phyloP scores from a whole-genome alignment of 441 rosid species.

The Pelargonium australe region DNA sequence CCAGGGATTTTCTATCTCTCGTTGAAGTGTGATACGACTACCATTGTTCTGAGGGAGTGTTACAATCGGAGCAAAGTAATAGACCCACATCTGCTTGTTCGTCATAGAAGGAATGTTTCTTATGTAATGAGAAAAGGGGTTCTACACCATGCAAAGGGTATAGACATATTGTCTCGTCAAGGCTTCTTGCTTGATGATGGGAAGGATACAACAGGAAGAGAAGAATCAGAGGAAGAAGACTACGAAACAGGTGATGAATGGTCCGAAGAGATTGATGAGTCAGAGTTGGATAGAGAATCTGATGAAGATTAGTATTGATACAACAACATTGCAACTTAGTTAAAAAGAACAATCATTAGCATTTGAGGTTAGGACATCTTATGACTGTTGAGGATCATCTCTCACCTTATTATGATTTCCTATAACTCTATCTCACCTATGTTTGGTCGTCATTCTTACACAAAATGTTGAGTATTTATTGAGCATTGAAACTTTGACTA shows the following conservation, averaged over 20 bases:
- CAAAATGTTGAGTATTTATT: neutral
- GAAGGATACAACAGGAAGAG: slow-evolving; percentile 30
- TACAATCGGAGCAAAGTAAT: slow-evolving; percentile 68
- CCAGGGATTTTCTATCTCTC: slow-evolving; percentile 95
- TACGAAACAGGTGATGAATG: slow-evolving; percentile 35
- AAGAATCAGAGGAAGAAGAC: slow-evolving; percentile 37
- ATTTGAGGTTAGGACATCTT: slow-evolving; percentile 10
- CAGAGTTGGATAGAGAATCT: slow-evolving; percentile 39
- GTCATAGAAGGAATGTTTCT: slow-evolving; percentile 60
- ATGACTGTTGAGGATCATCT: neutral
- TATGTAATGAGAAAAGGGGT: slow-evolving; percentile 90
- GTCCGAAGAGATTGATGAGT: slow-evolving; percentile 23
- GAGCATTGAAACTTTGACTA: neutral
- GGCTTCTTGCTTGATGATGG: slow-evolving; percentile 39
- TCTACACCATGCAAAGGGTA: slow-evolving; percentile 66
- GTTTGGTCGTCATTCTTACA: neutral
- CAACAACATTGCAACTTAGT: neutral
- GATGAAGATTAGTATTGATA: slow-evolving; percentile 31
- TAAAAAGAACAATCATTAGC: neutral
- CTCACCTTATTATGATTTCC: neutral
- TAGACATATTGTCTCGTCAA: slow-evolving; percentile 37
- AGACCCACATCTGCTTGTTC: slow-evolving; percentile 75
- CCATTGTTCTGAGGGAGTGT: slow-evolving; percentile 78
- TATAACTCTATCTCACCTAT: neutral
- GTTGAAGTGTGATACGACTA: slow-evolving; percentile 89